phyloP scores from a whole-genome alignment of 2,329 filamentous ascomycete species.

The Aspergillus thermomutatus region DNA sequence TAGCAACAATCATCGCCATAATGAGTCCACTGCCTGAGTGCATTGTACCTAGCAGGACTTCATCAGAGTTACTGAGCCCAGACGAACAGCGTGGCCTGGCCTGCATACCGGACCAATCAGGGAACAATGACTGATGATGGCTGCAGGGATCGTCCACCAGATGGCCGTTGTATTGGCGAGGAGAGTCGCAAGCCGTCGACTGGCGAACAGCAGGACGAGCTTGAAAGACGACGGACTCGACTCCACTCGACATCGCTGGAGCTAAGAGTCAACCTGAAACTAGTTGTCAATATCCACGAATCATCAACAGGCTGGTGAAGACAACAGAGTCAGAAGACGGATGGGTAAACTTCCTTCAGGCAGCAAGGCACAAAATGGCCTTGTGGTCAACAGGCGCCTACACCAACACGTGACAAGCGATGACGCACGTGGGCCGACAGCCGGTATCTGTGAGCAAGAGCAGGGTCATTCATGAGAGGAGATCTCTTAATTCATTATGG shows the following conservation, averaged over 20 bases:
- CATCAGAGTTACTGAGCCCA: neutral
- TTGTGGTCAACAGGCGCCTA: neutral
- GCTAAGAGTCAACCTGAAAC: neutral
- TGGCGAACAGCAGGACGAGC: neutral
- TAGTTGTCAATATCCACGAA: neutral
- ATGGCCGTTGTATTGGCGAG: conserved; percentile 5
- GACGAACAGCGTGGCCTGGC: neutral
- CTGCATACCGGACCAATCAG: neutral
- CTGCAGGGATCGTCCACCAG: conserved; percentile 15
- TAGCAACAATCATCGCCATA: neutral
- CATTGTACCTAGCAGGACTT: neutral
- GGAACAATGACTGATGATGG: neutral
- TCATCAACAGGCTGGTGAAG: neutral
- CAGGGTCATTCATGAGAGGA: conserved; percentile 21
- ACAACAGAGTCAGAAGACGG: neutral
- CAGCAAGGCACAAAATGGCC: neutral
- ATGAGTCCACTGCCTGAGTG: neutral
- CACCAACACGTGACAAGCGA: neutral
- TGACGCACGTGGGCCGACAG: neutral
- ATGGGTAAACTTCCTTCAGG: neutral
- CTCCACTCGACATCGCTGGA: neutral
- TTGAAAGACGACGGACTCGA: neutral
- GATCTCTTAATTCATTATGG: conserved; percentile 25
- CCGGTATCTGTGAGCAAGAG: neutral
- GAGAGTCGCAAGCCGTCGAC: conserved; percentile 1